Base-by-base conservation (phyloP, 108 stramenopile species). In the Cyclostephanos invisitatus region DNA sequence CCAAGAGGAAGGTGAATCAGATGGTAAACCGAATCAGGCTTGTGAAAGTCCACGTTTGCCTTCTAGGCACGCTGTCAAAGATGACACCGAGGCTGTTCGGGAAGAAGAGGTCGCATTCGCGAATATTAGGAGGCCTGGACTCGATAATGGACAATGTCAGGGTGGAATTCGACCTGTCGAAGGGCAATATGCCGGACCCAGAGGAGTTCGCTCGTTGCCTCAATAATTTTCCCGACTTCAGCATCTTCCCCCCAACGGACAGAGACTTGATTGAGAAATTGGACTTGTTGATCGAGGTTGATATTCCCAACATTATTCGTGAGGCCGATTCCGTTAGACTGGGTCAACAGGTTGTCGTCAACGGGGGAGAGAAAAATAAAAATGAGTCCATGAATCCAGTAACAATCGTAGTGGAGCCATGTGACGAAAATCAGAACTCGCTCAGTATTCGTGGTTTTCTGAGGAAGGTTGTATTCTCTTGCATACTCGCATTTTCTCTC, bases 1-100 rank as follows among this genome's bases (percentile, higher is more conserved):
- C 90, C 5, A 78, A 79, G 22, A 58, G 93, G 11, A 92, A 89
- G 70, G 87, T 94, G 62, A 92, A 94, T 72, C 88, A 94, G 68
- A 82, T 94, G 44, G 91, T 93, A n/a, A 92, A 91, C 58, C 42
- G 81, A n/a, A 83, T 86, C 17, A 65, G 85, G 12, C 50, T 67
- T 27, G 74, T 77, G 9, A 83, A 86, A 36, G 88, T 86, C 5
- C 85, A 86, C 60, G 76, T 74, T n/a, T 86, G 84, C 55, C 77
- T 86, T 15, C 40, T 86, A 20, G 73, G 74, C 49, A 51, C 77
- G n/a, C 24, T 86, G 3, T 72, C 62, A 1, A 50, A 60, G 12
- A 54, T 84, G 58, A 90, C 89, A 65, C 89, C 89, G 5, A 50
- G 70, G 51, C 62, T 87, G 25, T 87, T 81, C 69, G 90, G 89